Conservation (phyloP, 1,284 basidiomycete species). For the Neotropicomus parvogracilis region DNA sequence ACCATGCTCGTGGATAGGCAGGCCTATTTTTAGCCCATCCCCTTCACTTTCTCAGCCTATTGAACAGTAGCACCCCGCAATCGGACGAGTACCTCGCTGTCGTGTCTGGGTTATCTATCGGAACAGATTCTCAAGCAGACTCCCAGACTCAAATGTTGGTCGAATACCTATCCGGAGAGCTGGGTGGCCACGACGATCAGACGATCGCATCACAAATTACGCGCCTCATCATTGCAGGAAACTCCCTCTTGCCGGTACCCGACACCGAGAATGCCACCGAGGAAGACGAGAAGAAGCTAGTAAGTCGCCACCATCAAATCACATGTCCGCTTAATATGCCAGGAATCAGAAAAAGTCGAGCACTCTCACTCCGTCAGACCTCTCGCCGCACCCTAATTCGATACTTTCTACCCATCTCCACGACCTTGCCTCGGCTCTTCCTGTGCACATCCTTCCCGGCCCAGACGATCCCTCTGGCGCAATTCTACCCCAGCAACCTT, state of each 20-base stretch:
- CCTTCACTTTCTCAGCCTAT: conserved; percentile 13
- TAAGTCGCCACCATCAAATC: conserved; percentile 34
- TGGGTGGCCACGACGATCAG: conserved; percentile 66
- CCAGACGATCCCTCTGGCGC: conserved; percentile 82
- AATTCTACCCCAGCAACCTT: conserved; percentile 90
- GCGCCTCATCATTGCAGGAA: conserved; percentile 81
- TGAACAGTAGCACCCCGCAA: conserved; percentile 10
- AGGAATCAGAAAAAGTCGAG: conserved; percentile 52
- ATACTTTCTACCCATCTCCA: conserved; percentile 68
- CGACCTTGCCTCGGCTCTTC: conserved; percentile 70
- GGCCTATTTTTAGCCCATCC: conserved; percentile 9
- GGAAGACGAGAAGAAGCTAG: conserved; percentile 56
- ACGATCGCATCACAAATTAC: conserved; percentile 69
- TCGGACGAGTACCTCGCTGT: conserved; percentile 75
- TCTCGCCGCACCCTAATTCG: conserved; percentile 72
- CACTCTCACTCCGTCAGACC: conserved; percentile 53
- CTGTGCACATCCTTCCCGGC: conserved; percentile 84
- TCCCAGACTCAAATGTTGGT: conserved; percentile 75
- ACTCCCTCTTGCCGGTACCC: conserved; percentile 65
- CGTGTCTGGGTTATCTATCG: conserved; percentile 78
- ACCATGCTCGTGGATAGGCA: conserved; percentile 50
- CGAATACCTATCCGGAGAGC: conserved; percentile 87
- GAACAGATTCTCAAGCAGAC: conserved; percentile 61
- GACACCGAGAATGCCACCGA: conserved; percentile 29
- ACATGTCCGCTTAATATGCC: conserved; percentile 6